Conservation (phyloP, 306 rosid genomes). For the Oemleria cerasiformis region DNA sequence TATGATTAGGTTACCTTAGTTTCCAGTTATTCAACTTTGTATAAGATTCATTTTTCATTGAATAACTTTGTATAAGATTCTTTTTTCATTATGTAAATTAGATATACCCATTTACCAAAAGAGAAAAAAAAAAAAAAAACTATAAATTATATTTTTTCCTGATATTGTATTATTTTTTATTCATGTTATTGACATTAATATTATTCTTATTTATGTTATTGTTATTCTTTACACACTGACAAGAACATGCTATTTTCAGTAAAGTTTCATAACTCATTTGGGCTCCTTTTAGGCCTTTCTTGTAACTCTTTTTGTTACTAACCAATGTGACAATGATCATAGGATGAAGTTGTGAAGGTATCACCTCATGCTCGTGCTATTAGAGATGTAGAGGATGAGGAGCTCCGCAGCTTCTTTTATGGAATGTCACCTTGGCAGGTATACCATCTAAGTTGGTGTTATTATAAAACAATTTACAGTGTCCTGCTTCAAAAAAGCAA, state of each 20-base stretch:
- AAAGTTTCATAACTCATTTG: conserved; percentile 3
- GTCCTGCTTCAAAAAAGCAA: conserved; percentile 23
- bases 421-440: conserved; percentile 99
- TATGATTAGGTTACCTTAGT: too few species aligned
- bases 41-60: too few species aligned
- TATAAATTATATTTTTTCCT: too few species aligned
- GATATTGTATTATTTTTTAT: too few species aligned
- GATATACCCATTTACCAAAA: too few species aligned
- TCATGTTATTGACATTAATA: too few species aligned
- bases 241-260: neutral
- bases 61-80: too few species aligned
- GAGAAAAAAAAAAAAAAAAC: too few species aligned
- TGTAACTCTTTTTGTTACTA: neutral
- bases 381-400: conserved; percentile 97
- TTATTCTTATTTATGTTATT: too few species aligned
- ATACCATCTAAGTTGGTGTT: conserved; percentile 14
- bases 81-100: too few species aligned
- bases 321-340: conserved; percentile 15
- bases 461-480: conserved; percentile 4
- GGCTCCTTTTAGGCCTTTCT: conserved; percentile 10
- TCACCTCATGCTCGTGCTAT: conserved; percentile 98
- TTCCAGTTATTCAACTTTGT: too few species aligned
- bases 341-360: conserved; percentile 96
- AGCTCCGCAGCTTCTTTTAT: conserved; percentile 88
- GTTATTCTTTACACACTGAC: neutral